Conservation (phyloP, 2,329 filamentous ascomycete genomes). For the Endocalyx cinctus region DNA sequence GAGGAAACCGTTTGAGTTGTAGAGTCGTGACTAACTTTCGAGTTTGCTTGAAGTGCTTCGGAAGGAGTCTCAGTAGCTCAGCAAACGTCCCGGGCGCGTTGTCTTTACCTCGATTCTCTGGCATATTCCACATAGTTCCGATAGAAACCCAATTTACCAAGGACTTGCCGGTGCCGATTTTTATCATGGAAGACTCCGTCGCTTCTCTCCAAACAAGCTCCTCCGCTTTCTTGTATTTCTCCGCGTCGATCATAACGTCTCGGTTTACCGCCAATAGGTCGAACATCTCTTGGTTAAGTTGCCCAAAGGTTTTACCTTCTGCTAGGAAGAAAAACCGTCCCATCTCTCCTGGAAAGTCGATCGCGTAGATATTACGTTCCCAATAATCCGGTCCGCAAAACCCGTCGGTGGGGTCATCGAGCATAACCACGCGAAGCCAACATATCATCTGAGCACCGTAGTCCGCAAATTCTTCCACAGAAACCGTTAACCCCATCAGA, state of each 20-base stretch:
- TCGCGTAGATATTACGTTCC: constrained; percentile 8
- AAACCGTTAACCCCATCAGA: constrained; percentile 29
- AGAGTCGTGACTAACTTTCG: no score
- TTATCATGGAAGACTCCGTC: constrained; percentile 11
- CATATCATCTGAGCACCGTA: constrained; percentile 35
- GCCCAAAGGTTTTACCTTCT: not conserved
- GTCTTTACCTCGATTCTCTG: constrained; percentile 12
- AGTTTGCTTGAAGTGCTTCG: constrained; percentile 11
- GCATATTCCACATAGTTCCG: constrained; percentile 10
- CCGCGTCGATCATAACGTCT: constrained; percentile 10
- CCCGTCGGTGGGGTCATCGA: constrained; percentile 19
- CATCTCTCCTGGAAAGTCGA: constrained; percentile 11
- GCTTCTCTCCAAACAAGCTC: constrained; percentile 9
- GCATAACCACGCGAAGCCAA: constrained; percentile 26
- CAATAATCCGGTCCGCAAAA: constrained; percentile 20
- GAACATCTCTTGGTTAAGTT: constrained; percentile 14
- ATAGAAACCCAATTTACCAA: constrained; percentile 9
- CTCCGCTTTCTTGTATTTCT: constrained; percentile 9
- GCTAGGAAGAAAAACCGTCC: constrained; percentile 1
- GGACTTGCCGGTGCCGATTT: constrained; percentile 11
- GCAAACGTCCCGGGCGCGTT: constrained; percentile 12
- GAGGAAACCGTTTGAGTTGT: no score
- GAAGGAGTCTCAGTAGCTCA: constrained; percentile 11
- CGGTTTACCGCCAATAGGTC: constrained; percentile 15
- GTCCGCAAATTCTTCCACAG: constrained; percentile 26